Base-by-base conservation (phyloP, 2,329 filamentous ascomycete species). In the Xylaria sp. region DNA sequence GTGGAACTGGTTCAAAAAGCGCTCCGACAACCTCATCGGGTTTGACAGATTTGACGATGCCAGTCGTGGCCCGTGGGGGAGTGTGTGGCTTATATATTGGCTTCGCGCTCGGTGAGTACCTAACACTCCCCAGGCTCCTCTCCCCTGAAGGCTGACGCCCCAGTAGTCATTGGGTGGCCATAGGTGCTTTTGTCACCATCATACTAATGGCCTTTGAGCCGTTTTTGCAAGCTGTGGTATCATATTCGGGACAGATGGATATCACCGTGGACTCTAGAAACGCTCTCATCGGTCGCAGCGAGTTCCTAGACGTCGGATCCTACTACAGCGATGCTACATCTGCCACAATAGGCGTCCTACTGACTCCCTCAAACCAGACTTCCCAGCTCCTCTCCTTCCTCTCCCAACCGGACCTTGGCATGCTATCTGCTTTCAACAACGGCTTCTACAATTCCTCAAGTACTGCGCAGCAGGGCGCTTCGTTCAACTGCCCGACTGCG, bases 331-430 rank as follows among this genome's bases (percentile, higher is more conserved):
- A 43, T 16, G 44, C 38, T 9, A 42, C 39, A 17, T 24, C 21
- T 2, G n/a, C 24, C 5, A 9, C 41, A 7, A 26, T n/a, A 11
- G 6, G 0, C 7, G n/a, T 48, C 20, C 1, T 5, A 8, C n/a
- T 59, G 2, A 37, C 49, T 3, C 59, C 59, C 4, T 41, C 37
- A 21, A 48, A 61, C 11, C 5, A 17, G 11, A 37, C 29, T 2
- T 21, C 50, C 18, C 37, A 39, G 8, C 24, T n/a, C 2, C 58
- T 62, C 53, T n/a, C 19, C 2, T 59, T 62, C 53, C n/a, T 64
- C 66, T 52, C 57, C 64, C 34, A 69, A 66, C 41, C 63, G 59
- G 26, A 65, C 45, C 8, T 71, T 67, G 69, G 71, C 8, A 61
- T 59, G 44, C 19, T 55, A 42, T 49, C 50, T 11, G 40, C 56